A percentile compares a stretch with the other conserved stretches of the same genome.
phyloP scores from a whole-genome alignment of 2,329 filamentous ascomycete genomes.

The Gyromitra esculenta region DNA sequence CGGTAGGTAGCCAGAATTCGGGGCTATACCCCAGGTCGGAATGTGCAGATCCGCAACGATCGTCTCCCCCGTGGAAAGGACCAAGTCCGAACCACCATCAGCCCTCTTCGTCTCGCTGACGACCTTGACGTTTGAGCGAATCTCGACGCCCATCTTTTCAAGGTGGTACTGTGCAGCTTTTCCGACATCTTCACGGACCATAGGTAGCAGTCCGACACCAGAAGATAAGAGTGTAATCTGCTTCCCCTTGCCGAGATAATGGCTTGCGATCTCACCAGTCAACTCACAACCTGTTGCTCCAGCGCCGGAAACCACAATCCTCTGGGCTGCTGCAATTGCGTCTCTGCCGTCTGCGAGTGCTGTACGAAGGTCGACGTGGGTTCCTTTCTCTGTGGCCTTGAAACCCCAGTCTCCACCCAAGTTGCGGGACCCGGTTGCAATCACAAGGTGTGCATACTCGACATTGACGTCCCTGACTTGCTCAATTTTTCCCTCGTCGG shows the following conservation, averaged over 20 bases:
- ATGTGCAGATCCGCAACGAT: slow-evolving; percentile 64
- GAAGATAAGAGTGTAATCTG: slow-evolving; percentile 64
- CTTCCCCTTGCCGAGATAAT: slow-evolving; percentile 65
- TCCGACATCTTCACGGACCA: slow-evolving; percentile 62
- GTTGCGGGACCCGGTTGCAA: slow-evolving; percentile 67
- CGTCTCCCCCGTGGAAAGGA: slow-evolving; percentile 58
- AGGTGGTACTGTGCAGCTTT: slow-evolving; percentile 65
- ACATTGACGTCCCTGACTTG: slow-evolving; percentile 56
- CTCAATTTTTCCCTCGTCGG: slow-evolving; percentile 57
- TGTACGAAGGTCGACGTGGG: slow-evolving; percentile 63
- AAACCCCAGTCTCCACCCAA: slow-evolving; percentile 58
- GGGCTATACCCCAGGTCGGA: slow-evolving; percentile 63
- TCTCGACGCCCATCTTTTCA: slow-evolving; percentile 66
- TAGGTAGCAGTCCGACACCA: slow-evolving; percentile 61
- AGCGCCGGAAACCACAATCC: slow-evolving; percentile 66
- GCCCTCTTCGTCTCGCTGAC: slow-evolving; percentile 48
- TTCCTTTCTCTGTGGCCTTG: slow-evolving; percentile 62
- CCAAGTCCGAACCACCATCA: slow-evolving; percentile 43
- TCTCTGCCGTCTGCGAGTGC: slow-evolving; percentile 61
- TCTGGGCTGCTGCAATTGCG: slow-evolving; percentile 62
- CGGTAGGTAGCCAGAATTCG: slow-evolving; percentile 64
- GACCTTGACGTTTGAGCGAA: slow-evolving; percentile 63
- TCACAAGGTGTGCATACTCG: slow-evolving; percentile 66
- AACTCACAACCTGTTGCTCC: slow-evolving; percentile 66
- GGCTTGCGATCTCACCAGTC: slow-evolving; percentile 65